Conservation (phyloP, 148 eudicot genomes). For the Chenopodium berlandieri region DNA sequence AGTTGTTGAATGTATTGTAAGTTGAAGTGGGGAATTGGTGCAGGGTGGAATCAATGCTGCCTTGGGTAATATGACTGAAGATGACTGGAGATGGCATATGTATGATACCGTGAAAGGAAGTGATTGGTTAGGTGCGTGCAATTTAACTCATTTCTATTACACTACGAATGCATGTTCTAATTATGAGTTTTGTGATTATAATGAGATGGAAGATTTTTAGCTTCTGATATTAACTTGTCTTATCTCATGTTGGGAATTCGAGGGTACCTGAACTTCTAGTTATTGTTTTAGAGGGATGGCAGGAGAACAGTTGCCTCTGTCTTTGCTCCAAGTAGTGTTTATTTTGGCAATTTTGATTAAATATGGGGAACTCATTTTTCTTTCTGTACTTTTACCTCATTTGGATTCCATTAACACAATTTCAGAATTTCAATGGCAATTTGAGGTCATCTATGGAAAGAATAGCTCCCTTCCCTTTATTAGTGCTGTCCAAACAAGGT, state of each 20-base stretch:
- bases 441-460: background rate
- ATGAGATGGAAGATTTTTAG: background rate
- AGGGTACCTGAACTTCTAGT: background rate
- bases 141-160: background rate
- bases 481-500: background rate
- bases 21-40: constrained; percentile 18
- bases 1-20: background rate
- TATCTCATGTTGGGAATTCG: background rate
- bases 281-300: background rate
- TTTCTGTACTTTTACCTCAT: no score
- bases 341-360: no score
- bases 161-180: background rate
- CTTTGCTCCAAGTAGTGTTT: no score
- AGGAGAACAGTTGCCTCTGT: background rate
- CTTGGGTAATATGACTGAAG: constrained; percentile 94
- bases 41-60: constrained; percentile 99
- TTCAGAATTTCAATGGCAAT: background rate
- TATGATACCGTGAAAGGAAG: constrained; percentile 99
- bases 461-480: background rate
- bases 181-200: background rate
- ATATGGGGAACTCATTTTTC: no score
- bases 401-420: no score
- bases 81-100: constrained; percentile 99
- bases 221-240: background rate
- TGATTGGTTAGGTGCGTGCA: constrained; percentile 82